Conservation (phyloP, 2,329 filamentous ascomycete genomes). For the Claviceps maximensis region DNA sequence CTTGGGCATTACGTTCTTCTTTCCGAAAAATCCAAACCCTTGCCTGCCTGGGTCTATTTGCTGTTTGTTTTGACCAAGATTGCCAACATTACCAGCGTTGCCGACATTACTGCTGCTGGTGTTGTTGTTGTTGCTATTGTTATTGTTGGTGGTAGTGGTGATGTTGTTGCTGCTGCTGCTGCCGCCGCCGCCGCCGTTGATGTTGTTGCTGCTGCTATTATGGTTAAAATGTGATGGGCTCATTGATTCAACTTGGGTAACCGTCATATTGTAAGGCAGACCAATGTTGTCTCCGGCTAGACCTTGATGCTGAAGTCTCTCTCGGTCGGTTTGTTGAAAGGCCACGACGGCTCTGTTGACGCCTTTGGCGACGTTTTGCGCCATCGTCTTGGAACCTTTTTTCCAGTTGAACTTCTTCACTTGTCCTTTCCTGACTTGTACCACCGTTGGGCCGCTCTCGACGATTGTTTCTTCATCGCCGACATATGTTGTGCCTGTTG, state of each 20-base stretch:
- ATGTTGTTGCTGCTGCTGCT: not conserved
- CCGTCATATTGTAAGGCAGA: conserved; percentile 57
- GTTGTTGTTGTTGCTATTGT: not conserved
- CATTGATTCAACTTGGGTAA: conserved; percentile 39
- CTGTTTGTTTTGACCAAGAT: conserved; percentile 13
- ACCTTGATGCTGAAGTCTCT: conserved; percentile 37
- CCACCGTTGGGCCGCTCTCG: conserved; percentile 75
- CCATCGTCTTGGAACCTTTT: conserved; percentile 85
- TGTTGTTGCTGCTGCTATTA: not conserved
- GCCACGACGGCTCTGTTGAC: conserved; percentile 83
- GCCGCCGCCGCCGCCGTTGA: not conserved
- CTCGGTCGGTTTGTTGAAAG: conserved; percentile 46
- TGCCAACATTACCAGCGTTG: not conserved
- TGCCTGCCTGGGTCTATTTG: conserved; percentile 30
- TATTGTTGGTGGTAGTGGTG: conserved; percentile 9
- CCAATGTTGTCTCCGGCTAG: conserved; percentile 52
- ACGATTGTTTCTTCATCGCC: conserved; percentile 53
- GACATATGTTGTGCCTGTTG: conserved; percentile 45
- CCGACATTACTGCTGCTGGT: too few species aligned
- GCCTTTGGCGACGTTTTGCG: conserved; percentile 87
- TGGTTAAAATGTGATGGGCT: conserved; percentile 18
- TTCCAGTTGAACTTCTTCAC: conserved; percentile 98
- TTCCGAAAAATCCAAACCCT: conserved; percentile 61
- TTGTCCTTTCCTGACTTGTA: conserved; percentile 89
- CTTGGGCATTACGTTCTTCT: conserved; percentile 39